phyloP scores from a whole-genome alignment of 495 filamentous ascomycete genomes.

The Lophiotrema nucula region DNA sequence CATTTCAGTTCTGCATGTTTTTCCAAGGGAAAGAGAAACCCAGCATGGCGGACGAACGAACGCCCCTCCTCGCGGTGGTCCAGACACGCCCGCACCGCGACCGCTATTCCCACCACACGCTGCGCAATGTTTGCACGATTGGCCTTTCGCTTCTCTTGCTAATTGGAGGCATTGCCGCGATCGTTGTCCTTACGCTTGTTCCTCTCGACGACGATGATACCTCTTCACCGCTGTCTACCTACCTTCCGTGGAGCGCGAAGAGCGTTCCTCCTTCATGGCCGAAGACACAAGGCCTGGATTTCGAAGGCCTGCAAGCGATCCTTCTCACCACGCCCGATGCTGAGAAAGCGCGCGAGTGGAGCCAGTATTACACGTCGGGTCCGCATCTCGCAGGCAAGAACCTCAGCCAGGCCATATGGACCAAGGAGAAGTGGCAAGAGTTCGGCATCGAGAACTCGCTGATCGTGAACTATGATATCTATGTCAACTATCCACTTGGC shows the following conservation, averaged over 20 bases:
- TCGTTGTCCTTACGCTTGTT: constrained; percentile 51
- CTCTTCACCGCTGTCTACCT: constrained; percentile 37
- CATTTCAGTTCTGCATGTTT: background rate
- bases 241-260: constrained; percentile 47
- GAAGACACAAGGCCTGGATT: constrained; percentile 47
- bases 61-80: constrained; percentile 62
- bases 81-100: constrained; percentile 50
- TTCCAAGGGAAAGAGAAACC: constrained; percentile 23
- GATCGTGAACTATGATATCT: constrained; percentile 82
- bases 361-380: constrained; percentile 84
- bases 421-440: constrained; percentile 76
- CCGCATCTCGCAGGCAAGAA: constrained; percentile 90
- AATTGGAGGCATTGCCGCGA: constrained; percentile 59
- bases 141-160: constrained; percentile 57
- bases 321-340: constrained; percentile 69
- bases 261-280: constrained; percentile 40
- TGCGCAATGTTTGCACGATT: constrained; percentile 73
- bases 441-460: constrained; percentile 71
- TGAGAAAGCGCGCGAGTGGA: constrained; percentile 74
- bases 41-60: constrained; percentile 56
- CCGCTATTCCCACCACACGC: constrained; percentile 65
- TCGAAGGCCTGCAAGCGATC: constrained; percentile 67
- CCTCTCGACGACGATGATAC: constrained; percentile 29
- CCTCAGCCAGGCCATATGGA: constrained; percentile 82
- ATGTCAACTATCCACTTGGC: constrained; percentile 83